Base-by-base conservation (phyloP, 306 rosid species). In the Gillenia trifoliata region DNA sequence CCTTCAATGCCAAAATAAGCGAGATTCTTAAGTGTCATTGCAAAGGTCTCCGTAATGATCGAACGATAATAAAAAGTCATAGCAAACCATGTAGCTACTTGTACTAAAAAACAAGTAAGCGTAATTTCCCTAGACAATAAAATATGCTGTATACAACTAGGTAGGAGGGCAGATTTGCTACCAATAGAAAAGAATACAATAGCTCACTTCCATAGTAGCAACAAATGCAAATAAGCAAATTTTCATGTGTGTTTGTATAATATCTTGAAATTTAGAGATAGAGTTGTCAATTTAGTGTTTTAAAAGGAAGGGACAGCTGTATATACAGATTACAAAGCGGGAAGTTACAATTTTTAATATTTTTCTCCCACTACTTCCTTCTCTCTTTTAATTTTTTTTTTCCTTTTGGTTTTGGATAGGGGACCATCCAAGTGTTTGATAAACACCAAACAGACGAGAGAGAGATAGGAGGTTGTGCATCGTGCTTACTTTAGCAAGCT, bases 401-500 rank as follows among this genome's bases (percentile, higher is more conserved):
- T 15, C 52, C 52, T 15, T 45, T 15, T 45, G 52, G 52, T 17
- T 15, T 45, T 45, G 8, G 20, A 45, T 15, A 4, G 20, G 20
- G 52, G 52, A 45, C 52, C 52, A 45, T 45, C 26, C 17, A 1
- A 41, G 52, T 55, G 72, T 72, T 62, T 59, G 69, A 77, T 38
- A 61, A 50, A 52, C 47, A 68, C 57, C 72, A 75, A 63, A 50
- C 54, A 49, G 26, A 4, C 25, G 16, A 54, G 60, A 55, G 6
- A 0, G 52, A 4, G 15, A 23, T 4, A 82, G 67, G 17, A 66
- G 57, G 61, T 19, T 81, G 85, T 65, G 72, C 64, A 31, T 13
- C n/a, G 47, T 71, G 77, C 36, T 60, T 12, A 33, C 86, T 78
- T 74, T 70, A 41, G 60, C 63, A 41, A 33, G 11, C 17, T 26